Base-by-base conservation (phyloP, 306 rosid genomes). In the Lablab purpureus region DNA sequence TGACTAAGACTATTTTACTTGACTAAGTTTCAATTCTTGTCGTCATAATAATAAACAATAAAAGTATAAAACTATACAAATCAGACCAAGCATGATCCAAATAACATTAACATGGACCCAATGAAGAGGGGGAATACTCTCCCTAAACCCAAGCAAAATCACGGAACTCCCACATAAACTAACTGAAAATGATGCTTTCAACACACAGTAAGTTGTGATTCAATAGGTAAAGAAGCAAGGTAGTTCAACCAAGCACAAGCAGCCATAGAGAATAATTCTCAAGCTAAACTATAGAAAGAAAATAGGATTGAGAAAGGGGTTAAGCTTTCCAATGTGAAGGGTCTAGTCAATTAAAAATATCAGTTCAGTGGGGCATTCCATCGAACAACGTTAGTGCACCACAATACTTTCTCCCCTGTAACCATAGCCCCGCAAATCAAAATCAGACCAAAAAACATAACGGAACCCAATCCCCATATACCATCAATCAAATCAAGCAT, bases 301-400 rank as follows among this genome's bases (percentile, higher is more conserved):
- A 46, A 8, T 4, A 60, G 7, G 9, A 60, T 30, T 11, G 18
- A 65, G 10, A 59, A 46, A 68, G 23, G 43, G 30, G 19, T 77
- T 77, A 36, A 67, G 67, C 34, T n/a, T 40, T 67, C 46, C 55
- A 1, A 47, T 40, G 23, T 27, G 6, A 76, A 76, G 28, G 66
- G 40, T 59, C 41, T 15, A 76, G 8, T 45, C 28, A 67, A 10
- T 37, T 1, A 3, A 25, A 52, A 52, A 12, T 3, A 55, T 41
- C 43, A 58, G 10, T 70, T 69, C 37, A 21, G 47, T 58, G 52
- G 5, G 28, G 21, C 82, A 70, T 79, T 78, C 59, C 71, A 79
- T 70, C 77, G 27, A 79, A 70, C 77, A 79, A 10, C 13, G 14
- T 17, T 17, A 79, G 71, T 45, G 13, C 71, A 58, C 6, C 18